Conservation (phyloP, 257 asterid species). For the Solanum piurae region DNA sequence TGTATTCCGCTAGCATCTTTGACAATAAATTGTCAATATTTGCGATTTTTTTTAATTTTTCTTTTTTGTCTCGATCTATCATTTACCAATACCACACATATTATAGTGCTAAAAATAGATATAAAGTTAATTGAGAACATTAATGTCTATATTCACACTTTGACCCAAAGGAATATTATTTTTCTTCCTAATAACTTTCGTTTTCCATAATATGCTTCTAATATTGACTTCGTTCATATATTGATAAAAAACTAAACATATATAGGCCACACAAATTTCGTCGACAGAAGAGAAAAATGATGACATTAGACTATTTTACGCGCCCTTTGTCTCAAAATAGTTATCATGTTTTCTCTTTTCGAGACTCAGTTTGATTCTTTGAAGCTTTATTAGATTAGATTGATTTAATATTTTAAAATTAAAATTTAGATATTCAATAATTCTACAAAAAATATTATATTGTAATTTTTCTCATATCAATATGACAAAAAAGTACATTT, state of each 20-base stretch:
- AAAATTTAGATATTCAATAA: neutral
- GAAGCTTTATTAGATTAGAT: neutral
- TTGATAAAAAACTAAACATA: neutral
- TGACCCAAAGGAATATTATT: neutral
- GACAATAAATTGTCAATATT: neutral
- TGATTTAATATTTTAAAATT: neutral
- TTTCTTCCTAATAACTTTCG: neutral
- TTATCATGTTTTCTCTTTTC: neutral
- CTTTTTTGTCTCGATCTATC: neutral
- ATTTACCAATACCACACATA: neutral
- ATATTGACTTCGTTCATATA: neutral
- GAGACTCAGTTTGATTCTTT: fast-evolving
- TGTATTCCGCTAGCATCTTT: neutral
- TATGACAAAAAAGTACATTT: neutral
- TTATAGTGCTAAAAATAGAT: neutral
- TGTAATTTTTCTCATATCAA: neutral
- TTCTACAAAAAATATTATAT: neutral
- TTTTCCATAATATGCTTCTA: neutral
- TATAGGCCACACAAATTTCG: neutral
- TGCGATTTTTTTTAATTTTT: neutral
- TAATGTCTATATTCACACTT: neutral
- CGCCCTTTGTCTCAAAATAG: neutral
- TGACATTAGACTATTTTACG: neutral
- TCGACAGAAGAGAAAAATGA: neutral
- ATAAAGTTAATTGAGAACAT: neutral